A percentile compares a stretch with the other conserved stretches of the same genome.
Evolutionary conservation across 768 basidiomycete genomes (phyloP).

Genomic region (Lentinus brumalis): DNA sequence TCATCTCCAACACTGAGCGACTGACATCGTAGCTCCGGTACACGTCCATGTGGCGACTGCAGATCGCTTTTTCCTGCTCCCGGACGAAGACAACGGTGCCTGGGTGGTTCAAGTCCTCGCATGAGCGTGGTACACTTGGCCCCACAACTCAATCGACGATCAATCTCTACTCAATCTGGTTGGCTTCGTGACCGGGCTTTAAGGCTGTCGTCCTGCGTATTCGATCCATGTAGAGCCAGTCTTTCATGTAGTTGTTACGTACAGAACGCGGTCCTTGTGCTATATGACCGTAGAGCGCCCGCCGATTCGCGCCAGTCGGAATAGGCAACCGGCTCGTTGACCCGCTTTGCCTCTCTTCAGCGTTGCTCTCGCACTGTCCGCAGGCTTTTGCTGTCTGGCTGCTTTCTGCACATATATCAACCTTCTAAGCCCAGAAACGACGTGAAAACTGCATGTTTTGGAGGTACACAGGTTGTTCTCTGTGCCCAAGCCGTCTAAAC

Average conservation of each 20-base stretch:
- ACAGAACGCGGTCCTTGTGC: conserved; percentile 4
- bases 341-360: background rate
- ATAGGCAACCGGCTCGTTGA: conserved; percentile 14
- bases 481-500: conserved; percentile 18
- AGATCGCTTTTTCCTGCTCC: background rate
- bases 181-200: conserved; percentile 5
- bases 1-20: conserved; percentile 42
- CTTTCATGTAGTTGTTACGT: conserved; percentile 23
- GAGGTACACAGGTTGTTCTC: conserved; percentile 39
- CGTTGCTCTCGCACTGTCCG: background rate
- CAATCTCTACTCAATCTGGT: conserved; percentile 18
- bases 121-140: conserved; percentile 8
- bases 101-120: background rate
- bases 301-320: conserved; percentile 19
- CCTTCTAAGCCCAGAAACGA: background rate
- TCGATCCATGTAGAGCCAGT: conserved; percentile 7
- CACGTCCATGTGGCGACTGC: background rate
- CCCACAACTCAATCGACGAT: conserved; percentile 25
- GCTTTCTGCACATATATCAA: background rate
- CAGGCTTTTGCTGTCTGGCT: background rate
- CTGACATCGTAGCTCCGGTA: background rate
- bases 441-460: conserved; percentile 44
- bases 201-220: conserved; percentile 8
- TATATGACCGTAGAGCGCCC: conserved; percentile 10
- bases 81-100: background rate